phyloP scores from a whole-genome alignment of 1,139 yeast species.

The Debaryomycetaceae sp. region DNA sequence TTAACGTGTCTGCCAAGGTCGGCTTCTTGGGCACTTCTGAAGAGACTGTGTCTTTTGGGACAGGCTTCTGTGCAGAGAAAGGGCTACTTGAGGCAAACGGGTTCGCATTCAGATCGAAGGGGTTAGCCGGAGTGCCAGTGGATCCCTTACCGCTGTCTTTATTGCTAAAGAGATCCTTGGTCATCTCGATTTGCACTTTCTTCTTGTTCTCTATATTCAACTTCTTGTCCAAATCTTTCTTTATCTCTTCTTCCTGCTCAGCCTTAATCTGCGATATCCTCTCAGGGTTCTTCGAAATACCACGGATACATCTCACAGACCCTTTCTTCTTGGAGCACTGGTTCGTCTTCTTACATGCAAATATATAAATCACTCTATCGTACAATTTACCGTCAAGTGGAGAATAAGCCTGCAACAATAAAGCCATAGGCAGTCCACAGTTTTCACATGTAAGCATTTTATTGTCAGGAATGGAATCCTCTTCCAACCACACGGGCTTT shows the following conservation, averaged over 20 bases:
- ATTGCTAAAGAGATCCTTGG: constrained; percentile 36
- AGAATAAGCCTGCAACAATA: constrained; percentile 75
- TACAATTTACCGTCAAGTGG: constrained; percentile 70
- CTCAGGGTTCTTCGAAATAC: constrained; percentile 58
- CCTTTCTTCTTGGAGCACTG: constrained; percentile 68
- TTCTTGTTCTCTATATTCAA: constrained; percentile 39
- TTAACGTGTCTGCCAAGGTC: constrained; percentile 17
- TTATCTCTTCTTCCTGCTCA: constrained; percentile 33
- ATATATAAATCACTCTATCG: constrained; percentile 77
- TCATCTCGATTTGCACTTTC: constrained; percentile 41
- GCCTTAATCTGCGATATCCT: constrained; percentile 38
- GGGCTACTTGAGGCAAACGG: constrained; percentile 31
- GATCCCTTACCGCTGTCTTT: constrained; percentile 8
- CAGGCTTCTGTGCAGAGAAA: constrained; percentile 23
- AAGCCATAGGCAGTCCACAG: constrained; percentile 60
- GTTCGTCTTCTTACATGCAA: constrained; percentile 60
- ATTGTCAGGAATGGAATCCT: constrained; percentile 51
- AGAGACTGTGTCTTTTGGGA: neutral
- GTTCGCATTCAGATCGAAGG: constrained; percentile 26
- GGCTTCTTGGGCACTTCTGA: constrained; percentile 4
- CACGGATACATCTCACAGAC: constrained; percentile 69
- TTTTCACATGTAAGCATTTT: constrained; percentile 56
- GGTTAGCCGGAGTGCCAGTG: constrained; percentile 18
- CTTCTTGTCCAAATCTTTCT: constrained; percentile 38
- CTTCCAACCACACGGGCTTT: constrained; percentile 56